These are phyloP conservation scores for Lecanosticta acicola DNA, from an alignment of 2,329 filamentous ascomycete genomes.

Conservation along the genomic window DNA sequence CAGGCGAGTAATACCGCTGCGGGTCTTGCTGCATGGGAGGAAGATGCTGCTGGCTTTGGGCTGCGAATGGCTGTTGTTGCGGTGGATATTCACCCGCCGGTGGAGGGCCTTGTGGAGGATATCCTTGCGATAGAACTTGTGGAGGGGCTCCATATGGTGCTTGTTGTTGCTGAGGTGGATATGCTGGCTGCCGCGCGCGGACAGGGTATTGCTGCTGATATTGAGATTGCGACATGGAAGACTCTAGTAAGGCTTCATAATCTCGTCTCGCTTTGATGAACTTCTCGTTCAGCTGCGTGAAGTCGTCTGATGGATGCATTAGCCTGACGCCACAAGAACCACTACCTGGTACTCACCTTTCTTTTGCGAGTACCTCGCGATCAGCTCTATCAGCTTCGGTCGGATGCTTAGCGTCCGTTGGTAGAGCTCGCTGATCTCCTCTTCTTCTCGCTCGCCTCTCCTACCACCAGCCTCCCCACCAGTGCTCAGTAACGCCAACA, in stretches of 20 bases:
- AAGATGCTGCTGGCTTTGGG: conserved; percentile 25
- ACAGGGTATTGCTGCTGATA: conserved; percentile 39
- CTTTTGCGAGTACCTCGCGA: conserved; percentile 98
- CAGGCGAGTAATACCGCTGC: conserved; percentile 36
- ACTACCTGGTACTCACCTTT: conserved; percentile 60
- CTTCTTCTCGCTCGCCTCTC: conserved; percentile 66
- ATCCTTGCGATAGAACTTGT: conserved; percentile 41
- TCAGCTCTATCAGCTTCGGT: conserved; percentile 94
- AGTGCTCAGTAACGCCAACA: conserved; percentile 85
- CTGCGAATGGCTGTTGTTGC: conserved; percentile 30
- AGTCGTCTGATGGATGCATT: conserved; percentile 64
- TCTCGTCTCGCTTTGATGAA: conserved; percentile 98
- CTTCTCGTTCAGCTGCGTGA: conserved; percentile 97
- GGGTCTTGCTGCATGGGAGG: conserved; percentile 31
- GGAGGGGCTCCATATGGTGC: conserved; percentile 23
- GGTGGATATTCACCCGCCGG: conserved; percentile 24
- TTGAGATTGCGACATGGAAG: conserved; percentile 91
- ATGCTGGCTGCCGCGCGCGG: conserved; percentile 22
- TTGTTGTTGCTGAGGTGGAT: conserved; percentile 26
- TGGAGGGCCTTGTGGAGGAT: conserved; percentile 31
- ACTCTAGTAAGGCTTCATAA: conserved; percentile 92
- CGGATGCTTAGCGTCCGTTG: conserved; percentile 91
- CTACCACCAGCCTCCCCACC: conserved; percentile 54
- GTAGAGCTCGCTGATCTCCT: conserved; percentile 87
- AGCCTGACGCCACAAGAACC: background rate